Evolutionary conservation across 2,329 filamentous ascomycete genomes (phyloP).

Genomic region (Stromatinia cepivora): DNA sequence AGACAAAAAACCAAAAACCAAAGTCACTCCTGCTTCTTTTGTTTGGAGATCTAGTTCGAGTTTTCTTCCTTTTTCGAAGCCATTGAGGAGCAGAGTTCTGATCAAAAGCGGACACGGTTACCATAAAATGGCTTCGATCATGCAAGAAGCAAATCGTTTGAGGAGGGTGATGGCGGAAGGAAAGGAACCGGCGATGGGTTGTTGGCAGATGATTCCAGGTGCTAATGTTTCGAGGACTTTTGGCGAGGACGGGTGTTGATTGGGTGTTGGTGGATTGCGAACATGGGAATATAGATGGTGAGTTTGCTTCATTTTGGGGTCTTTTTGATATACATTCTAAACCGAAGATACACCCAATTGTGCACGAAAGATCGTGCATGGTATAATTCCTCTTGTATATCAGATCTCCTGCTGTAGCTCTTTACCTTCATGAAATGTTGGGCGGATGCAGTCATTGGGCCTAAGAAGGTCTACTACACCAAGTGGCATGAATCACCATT

Average conservation of each 20-base stretch:
- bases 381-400: neutral
- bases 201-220: constrained; percentile 64
- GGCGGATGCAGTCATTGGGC: too few species aligned
- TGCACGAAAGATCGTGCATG: neutral
- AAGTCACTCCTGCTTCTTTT: neutral
- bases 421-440: neutral
- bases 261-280: constrained; percentile 65
- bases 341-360: too few species aligned
- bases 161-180: constrained; percentile 51
- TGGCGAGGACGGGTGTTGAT: constrained; percentile 64
- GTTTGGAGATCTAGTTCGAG: neutral
- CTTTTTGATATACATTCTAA: neutral
- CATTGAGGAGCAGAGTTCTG: neutral
- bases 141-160: constrained; percentile 48
- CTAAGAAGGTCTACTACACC: neutral
- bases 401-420: neutral
- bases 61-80: neutral
- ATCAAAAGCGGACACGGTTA: neutral
- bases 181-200: constrained; percentile 51
- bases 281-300: constrained; percentile 57
- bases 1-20: neutral
- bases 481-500: neutral
- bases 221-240: constrained; percentile 56
- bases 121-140: constrained; percentile 33
- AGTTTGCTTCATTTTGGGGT: constrained; percentile 23